phyloP scores from a whole-genome alignment of 1,139 yeast species.

The Yamadazyma songkhlaensis region DNA sequence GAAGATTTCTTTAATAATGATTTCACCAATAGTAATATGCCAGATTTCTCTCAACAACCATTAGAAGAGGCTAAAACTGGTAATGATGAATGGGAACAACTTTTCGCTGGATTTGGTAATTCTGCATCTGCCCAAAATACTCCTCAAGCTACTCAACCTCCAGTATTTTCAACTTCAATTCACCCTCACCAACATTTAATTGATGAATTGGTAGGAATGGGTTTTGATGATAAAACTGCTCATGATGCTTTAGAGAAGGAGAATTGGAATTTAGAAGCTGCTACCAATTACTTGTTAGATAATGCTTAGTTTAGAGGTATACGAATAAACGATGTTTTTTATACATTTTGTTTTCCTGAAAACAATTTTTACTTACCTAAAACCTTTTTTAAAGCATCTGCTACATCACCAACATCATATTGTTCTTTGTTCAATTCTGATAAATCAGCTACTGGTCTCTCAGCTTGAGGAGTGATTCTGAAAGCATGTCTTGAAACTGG shows the following conservation, averaged over 20 bases:
- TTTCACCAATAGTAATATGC: slow-evolving; percentile 37
- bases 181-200: slow-evolving; percentile 25
- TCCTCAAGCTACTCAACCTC: slow-evolving; percentile 9
- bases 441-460: slow-evolving; percentile 37
- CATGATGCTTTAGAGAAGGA: slow-evolving; percentile 63
- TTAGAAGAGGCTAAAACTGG: slow-evolving; percentile 15
- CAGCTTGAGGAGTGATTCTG: slow-evolving; percentile 68
- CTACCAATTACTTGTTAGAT: slow-evolving; percentile 80
- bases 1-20: slow-evolving; percentile 32
- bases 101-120: slow-evolving; percentile 87
- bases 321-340: slow-evolving; percentile 1
- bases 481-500: slow-evolving; percentile 64
- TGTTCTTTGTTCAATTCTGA: slow-evolving; percentile 28
- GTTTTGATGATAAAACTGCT: slow-evolving; percentile 69
- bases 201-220: slow-evolving; percentile 86
- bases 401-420: slow-evolving; percentile 33
- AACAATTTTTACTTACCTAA: slow-evolving; percentile 6
- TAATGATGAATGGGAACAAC: slow-evolving; percentile 90
- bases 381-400: slow-evolving; percentile 29
- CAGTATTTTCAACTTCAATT: slow-evolving; percentile 4
- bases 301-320: slow-evolving; percentile 18
- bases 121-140: slow-evolving; percentile 25
- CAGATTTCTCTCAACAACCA: slow-evolving; percentile 22
- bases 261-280: slow-evolving; percentile 76
- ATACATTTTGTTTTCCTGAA: background rate